phyloP scores from a whole-genome alignment of 345 rosid species.

The Aurinia saxatilis region DNA sequence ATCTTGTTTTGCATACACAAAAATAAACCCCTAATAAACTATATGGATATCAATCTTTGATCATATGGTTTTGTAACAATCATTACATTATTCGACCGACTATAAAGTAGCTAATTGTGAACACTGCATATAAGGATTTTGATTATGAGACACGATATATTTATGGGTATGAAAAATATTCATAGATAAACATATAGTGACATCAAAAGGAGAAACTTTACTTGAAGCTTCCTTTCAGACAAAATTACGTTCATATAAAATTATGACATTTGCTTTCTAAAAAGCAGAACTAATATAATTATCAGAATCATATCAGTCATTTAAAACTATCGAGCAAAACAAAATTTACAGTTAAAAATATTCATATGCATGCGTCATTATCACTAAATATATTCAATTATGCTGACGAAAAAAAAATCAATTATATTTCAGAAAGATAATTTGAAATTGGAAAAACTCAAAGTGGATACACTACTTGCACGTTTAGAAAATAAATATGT shows the following conservation, averaged over 20 bases:
- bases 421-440: too few relatives aligned
- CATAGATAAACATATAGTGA: background rate
- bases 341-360: background rate
- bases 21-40: background rate
- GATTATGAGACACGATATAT: background rate
- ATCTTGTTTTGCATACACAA: background rate
- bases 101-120: background rate
- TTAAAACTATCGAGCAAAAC: background rate
- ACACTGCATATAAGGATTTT: background rate
- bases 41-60: background rate
- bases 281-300: background rate
- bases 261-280: background rate
- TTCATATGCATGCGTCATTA: background rate
- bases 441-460: too few relatives aligned
- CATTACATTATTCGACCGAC: background rate
- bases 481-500: too few relatives aligned
- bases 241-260: background rate
- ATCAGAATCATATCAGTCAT: background rate
- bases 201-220: conserved; percentile 15
- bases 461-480: too few relatives aligned
- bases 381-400: too few relatives aligned
- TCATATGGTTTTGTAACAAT: background rate
- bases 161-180: conserved; percentile 2
- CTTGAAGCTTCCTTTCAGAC: conserved; percentile 11
- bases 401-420: too few relatives aligned